These are phyloP conservation scores for Euphorbia tirucalli DNA, from an alignment of 345 rosid genomes.

Conservation along the genomic window DNA sequence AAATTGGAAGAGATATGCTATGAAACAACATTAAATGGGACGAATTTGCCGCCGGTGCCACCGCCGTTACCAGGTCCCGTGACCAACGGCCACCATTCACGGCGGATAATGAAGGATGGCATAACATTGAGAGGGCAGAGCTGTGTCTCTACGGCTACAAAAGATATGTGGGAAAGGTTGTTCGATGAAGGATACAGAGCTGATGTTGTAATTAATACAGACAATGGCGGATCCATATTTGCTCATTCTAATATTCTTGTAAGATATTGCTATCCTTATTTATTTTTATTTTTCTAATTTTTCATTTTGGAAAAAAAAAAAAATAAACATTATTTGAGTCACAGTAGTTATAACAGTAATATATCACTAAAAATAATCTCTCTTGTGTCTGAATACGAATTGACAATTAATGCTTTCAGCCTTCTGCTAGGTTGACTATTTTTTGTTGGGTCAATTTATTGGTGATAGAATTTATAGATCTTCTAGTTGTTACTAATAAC, in stretches of 20 bases:
- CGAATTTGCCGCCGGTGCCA: constrained; percentile 38
- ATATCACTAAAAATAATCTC: too few relatives aligned
- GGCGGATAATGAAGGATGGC: constrained; percentile 14
- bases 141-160: constrained; percentile 38
- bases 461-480: too few relatives aligned
- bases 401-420: too few relatives aligned
- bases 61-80: constrained; percentile 52
- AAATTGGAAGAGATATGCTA: constrained; percentile 14
- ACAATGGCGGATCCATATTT: constrained; percentile 46
- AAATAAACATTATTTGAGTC: not conserved
- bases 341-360: not conserved
- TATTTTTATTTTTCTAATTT: not conserved
- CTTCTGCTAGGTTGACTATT: too few relatives aligned
- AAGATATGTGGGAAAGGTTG: constrained; percentile 65
- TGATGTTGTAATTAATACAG: constrained; percentile 56
- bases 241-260: constrained; percentile 78
- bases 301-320: too few relatives aligned
- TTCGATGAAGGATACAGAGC: constrained; percentile 73
- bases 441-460: too few relatives aligned
- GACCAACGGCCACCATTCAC: constrained; percentile 19
- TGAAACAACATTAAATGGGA: constrained; percentile 5
- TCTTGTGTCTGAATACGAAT: too few relatives aligned
- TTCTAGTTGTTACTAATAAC: too few relatives aligned
- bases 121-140: constrained; percentile 22
- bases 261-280: constrained; percentile 23